Evolutionary conservation across 2,329 filamentous ascomycete species (phyloP).

Genomic region (Pseudogymnoascus sp.): DNA sequence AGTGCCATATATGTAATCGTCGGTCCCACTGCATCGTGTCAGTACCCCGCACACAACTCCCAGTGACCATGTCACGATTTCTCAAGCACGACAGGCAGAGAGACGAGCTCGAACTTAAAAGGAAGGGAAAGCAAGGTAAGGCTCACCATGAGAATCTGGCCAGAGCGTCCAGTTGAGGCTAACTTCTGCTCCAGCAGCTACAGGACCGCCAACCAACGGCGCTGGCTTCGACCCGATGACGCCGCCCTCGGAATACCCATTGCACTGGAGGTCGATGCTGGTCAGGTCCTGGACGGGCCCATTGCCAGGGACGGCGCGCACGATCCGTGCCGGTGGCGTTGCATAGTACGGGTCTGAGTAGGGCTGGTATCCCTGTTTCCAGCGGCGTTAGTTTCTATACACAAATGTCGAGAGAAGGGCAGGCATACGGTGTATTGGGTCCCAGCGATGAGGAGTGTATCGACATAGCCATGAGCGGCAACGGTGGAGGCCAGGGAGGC

Average conservation of each 20-base stretch:
- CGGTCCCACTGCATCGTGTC: conserved; percentile 39
- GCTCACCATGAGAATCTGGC: conserved; percentile 30
- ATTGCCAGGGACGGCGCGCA: conserved; percentile 49
- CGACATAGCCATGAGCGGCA: conserved; percentile 42
- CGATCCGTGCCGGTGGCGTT: conserved; percentile 40
- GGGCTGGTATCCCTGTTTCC: conserved; percentile 28
- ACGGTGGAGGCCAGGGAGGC: conserved; percentile 30
- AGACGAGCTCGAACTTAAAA: background rate
- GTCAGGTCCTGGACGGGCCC: conserved; percentile 47
- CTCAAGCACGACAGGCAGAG: background rate
- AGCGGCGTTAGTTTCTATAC: conserved; percentile 9
- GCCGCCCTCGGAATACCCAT: conserved; percentile 42
- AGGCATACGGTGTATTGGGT: conserved; percentile 28
- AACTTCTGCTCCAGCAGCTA: conserved; percentile 44
- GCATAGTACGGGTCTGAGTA: conserved; percentile 36
- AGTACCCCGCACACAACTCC: conserved; percentile 33
- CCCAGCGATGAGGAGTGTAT: conserved; percentile 37
- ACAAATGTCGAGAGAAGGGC: background rate
- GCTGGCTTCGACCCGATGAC: conserved; percentile 42
- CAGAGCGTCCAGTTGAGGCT: conserved; percentile 46
- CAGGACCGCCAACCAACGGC: conserved; percentile 44
- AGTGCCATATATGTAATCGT: conserved; percentile 52
- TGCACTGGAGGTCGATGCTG: conserved; percentile 47
- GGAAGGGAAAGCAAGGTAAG: conserved; percentile 1
- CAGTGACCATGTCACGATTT: background rate